These are phyloP conservation scores for Fusarium coicis DNA, from an alignment of 2,329 filamentous ascomycete genomes.

Conservation along the genomic window DNA sequence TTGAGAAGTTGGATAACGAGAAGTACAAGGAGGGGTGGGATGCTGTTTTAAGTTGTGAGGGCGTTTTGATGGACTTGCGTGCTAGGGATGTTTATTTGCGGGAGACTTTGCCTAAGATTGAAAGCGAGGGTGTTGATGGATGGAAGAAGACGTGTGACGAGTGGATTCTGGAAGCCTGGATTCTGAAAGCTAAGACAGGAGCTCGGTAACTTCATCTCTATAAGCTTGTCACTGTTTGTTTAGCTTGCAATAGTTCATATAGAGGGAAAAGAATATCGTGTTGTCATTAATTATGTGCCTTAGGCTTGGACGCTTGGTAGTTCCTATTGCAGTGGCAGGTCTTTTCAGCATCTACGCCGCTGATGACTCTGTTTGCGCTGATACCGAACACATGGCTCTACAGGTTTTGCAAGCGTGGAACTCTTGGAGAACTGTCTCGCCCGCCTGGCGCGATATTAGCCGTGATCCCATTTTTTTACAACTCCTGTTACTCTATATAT, in stretches of 20 bases:
- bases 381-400: too few relatives aligned
- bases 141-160: neutral
- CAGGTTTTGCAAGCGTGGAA: neutral
- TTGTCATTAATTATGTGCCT: neutral
- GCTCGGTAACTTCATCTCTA: too few relatives aligned
- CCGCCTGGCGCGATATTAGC: neutral
- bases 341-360: neutral
- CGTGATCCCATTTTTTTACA: neutral
- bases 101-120: neutral
- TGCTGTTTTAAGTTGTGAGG: accelerated
- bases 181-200: too few relatives aligned
- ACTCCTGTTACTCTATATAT: neutral
- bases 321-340: neutral
- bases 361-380: too few relatives aligned
- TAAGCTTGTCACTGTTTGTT: neutral
- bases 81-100: neutral
- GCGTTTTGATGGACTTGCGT: neutral
- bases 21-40: neutral
- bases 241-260: neutral
- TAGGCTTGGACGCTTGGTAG: neutral
- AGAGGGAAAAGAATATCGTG: neutral
- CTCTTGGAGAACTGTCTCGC: neutral
- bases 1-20: neutral
- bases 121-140: neutral
- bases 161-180: too few relatives aligned